Evolutionary conservation across 2,329 filamentous ascomycete species (phyloP), one percentile per base, ranked within the genome.

Genomic region (Hypoxylon sp.): DNA sequence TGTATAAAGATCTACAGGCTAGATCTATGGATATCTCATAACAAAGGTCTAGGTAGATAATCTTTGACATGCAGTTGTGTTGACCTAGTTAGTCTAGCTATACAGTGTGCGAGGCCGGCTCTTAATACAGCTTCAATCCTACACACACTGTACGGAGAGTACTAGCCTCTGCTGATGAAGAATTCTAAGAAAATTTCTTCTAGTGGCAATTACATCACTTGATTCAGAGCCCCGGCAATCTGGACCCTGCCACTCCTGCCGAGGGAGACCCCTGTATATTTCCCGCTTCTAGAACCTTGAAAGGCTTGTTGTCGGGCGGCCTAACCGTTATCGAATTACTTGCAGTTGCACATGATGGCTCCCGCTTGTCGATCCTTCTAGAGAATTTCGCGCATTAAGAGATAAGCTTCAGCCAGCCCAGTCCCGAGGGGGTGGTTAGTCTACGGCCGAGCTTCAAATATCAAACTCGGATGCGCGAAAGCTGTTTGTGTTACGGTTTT

Each of bases 181-280:
- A 54, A 22, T 55, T 22, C 14, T 27, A 50, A 51, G 46, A 69
- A 63, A 61, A 50, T 61, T 65, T 51, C 51, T 63, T 59, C 30
- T 64, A 13, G 61, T 70, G 64, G 68, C 58, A 40, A 70, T 68
- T 68, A 61, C 58, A 65, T 70, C 58, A 70, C 53, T 62, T 30
- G 31, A 53, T 31, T 44, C 17, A n/a, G 13, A 55, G 7, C 40
- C 40, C 50, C 31, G 31, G 22, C 13, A 54, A 31, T 57, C 48
- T 59, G 35, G 64, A 27, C 40, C 55, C 37, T 22, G 44, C 27
- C 27, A 42, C 22, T 61, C 46, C 51, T 35, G 35, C 46, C 20
- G 17, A 22, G 17, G 59, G 51, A 42, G 20, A 54, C 48, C 55
- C 46, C 30, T 50, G 57, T 31, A 42, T 51, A 22, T 40, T 46